Percentiles rank a stretch among this genome's conserved stretches.
phyloP scores from a whole-genome alignment of 768 basidiomycete species.

The Termitomyces sp. region DNA sequence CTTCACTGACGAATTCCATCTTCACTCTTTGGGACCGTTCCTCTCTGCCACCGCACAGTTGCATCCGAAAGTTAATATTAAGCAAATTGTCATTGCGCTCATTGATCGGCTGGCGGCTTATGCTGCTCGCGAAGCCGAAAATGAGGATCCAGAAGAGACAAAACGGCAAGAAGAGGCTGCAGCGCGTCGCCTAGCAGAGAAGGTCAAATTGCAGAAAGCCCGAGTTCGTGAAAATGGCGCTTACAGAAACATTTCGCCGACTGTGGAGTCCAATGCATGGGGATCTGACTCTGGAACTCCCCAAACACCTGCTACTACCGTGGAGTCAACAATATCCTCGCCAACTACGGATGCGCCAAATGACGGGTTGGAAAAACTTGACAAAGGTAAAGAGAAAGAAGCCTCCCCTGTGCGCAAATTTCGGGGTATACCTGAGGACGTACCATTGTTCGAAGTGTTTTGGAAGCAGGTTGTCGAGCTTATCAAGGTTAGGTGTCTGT shows the following conservation, averaged over 20 bases:
- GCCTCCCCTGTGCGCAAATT: conserved; percentile 68
- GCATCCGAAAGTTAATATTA: conserved; percentile 98
- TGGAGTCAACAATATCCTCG: conserved; percentile 27
- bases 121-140: conserved; percentile 96
- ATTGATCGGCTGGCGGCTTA: conserved; percentile 96
- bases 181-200: conserved; percentile 82
- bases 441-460: conserved; percentile 96
- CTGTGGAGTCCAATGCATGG: conserved; percentile 43
- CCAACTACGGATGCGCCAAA: conserved; percentile 21
- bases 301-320: conserved; percentile 27
- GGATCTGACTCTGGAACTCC: conserved; percentile 31
- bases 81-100: conserved; percentile 94
- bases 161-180: conserved; percentile 93
- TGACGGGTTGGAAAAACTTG: conserved; percentile 21
- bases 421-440: conserved; percentile 92
- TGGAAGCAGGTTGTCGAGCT: conserved; percentile 98
- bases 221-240: conserved; percentile 53
- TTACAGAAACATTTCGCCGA: conserved; percentile 29
- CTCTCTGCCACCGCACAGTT: conserved; percentile 93
- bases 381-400: conserved; percentile 64
- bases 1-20: conserved; percentile 97
- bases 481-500: conserved; percentile 68
- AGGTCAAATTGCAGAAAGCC: conserved; percentile 72
- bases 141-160: conserved; percentile 91
- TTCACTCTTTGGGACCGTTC: conserved; percentile 94